These are phyloP conservation scores for Mycena galericulata DNA, from an alignment of 768 basidiomycete genomes.

Conservation along the genomic window DNA sequence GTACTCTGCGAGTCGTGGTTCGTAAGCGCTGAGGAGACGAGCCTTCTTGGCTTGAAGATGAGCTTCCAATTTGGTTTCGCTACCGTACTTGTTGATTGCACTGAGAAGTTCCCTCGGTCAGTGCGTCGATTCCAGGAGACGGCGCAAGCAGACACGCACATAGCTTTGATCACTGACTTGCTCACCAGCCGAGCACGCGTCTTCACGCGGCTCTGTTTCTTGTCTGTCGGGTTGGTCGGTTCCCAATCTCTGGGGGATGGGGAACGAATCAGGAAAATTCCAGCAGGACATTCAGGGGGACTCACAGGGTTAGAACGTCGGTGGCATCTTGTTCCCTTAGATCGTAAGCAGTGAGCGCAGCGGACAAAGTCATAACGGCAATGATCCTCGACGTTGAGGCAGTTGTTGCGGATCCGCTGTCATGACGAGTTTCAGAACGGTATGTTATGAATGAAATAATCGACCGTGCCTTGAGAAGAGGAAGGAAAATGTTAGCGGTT, in stretches of 20 bases:
- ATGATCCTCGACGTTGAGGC: constrained; percentile 3
- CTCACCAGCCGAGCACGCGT: too few relatives aligned
- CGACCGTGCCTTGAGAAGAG: not conserved
- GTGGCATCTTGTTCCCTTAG: constrained; percentile 1
- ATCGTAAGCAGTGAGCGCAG: constrained; percentile 1
- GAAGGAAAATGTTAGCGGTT: not conserved
- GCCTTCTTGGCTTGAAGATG: too few relatives aligned
- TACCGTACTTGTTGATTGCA: too few relatives aligned
- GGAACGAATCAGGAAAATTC: not conserved
- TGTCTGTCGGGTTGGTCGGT: not conserved
- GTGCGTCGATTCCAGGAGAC: too few relatives aligned
- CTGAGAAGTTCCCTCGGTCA: too few relatives aligned
- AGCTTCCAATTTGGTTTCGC: too few relatives aligned
- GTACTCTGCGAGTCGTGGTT: too few relatives aligned
- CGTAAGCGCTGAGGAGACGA: too few relatives aligned
- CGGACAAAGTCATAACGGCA: constrained; percentile 1
- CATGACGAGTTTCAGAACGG: too few relatives aligned
- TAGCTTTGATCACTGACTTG: too few relatives aligned
- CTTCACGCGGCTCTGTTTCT: not conserved
- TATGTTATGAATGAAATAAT: not conserved
- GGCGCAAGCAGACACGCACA: too few relatives aligned
- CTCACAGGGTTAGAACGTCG: not conserved
- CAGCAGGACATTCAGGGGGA: not conserved
- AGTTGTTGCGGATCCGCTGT: constrained; percentile 9
- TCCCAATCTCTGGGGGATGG: not conserved